These are phyloP conservation scores for Emergomyces africanus DNA, from an alignment of 2,329 filamentous ascomycete species.

Conservation along the genomic window DNA sequence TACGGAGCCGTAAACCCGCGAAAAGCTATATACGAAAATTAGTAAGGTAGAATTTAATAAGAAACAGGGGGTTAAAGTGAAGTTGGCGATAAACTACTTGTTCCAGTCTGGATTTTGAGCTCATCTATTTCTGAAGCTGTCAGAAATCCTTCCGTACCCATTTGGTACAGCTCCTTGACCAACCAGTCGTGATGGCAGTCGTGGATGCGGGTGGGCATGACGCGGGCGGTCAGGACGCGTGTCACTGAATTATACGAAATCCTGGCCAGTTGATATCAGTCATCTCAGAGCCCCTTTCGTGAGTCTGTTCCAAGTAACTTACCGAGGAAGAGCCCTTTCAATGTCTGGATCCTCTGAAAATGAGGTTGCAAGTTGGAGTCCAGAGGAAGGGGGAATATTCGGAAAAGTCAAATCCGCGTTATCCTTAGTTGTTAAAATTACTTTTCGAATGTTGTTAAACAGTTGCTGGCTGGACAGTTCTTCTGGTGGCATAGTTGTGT, in stretches of 20 bases:
- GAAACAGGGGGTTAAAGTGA: neutral
- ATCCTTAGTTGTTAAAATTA: neutral
- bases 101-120: neutral
- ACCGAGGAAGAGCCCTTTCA: neutral
- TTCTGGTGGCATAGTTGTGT: neutral
- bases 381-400: neutral
- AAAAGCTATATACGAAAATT: conserved; percentile 1
- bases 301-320: neutral
- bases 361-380: neutral
- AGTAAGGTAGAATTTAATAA: too few species aligned
- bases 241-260: neutral
- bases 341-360: neutral
- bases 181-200: neutral
- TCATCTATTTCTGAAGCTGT: neutral
- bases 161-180: neutral
- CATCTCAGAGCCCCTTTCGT: neutral
- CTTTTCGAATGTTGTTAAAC: neutral
- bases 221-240: neutral
- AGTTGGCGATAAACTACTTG: neutral
- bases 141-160: neutral
- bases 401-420: neutral
- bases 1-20: conserved; percentile 1
- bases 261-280: neutral
- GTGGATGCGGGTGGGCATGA: neutral
- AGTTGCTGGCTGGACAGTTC: neutral